Conservation (phyloP, 2,329 filamentous ascomycete genomes). For the Verticillium nubilum region DNA sequence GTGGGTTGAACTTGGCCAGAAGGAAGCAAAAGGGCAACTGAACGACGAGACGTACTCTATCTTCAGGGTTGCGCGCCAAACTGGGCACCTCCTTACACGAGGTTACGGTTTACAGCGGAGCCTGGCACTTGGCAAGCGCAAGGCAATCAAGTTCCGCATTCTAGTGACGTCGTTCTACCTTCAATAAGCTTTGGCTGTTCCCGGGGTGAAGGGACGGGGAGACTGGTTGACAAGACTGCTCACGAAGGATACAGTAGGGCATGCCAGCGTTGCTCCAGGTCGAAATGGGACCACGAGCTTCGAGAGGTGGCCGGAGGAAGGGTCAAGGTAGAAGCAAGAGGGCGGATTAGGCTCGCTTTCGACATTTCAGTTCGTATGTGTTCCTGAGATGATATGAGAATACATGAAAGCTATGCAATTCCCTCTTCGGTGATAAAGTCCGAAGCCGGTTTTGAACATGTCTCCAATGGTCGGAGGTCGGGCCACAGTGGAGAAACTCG, state of each 20-base stretch:
- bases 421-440: neutral
- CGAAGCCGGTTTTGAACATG: neutral
- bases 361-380: too few species aligned
- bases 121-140: neutral
- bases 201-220: too few species aligned
- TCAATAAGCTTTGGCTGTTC: neutral
- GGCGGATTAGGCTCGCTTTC: too few species aligned
- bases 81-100: neutral
- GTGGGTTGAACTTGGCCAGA: neutral
- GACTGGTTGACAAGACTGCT: too few species aligned
- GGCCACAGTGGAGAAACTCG: neutral
- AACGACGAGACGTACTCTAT: neutral
- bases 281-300: too few species aligned
- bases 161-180: slow-evolving; percentile 1
- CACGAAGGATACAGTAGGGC: too few species aligned
- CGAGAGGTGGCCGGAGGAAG: too few species aligned
- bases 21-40: neutral
- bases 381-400: too few species aligned
- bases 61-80: neutral
- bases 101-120: neutral
- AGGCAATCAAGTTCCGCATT: neutral
- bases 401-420: too few species aligned
- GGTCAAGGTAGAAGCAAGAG: too few species aligned
- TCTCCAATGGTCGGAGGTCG: neutral
- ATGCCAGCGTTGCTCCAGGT: too few species aligned